These are phyloP conservation scores for Austroboletus eburneus DNA, from an alignment of 768 basidiomycete species.

Conservation along the genomic window DNA sequence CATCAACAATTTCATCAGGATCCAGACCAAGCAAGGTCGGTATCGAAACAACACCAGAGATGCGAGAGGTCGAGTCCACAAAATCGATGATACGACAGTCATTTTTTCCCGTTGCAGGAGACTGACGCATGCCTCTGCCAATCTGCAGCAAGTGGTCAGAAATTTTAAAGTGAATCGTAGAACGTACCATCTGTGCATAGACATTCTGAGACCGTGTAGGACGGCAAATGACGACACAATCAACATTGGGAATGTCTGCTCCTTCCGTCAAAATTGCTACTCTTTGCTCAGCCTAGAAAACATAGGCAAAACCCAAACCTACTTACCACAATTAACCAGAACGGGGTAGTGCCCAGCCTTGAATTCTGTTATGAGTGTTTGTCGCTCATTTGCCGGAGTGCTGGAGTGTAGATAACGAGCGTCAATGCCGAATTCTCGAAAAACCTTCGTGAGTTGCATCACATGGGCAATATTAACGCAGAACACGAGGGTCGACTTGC, in stretches of 20 bases:
- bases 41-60: slow-evolving; percentile 67
- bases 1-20: slow-evolving; percentile 59
- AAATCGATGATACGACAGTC: slow-evolving; percentile 92
- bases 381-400: slow-evolving; percentile 63
- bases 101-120: slow-evolving; percentile 71
- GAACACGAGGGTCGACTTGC: slow-evolving; percentile 91
- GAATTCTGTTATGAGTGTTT: slow-evolving; percentile 62
- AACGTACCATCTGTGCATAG: slow-evolving; percentile 84
- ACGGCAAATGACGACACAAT: slow-evolving; percentile 83
- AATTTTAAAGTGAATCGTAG: neutral
- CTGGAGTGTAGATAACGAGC: slow-evolving; percentile 75
- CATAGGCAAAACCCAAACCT: slow-evolving; percentile 7
- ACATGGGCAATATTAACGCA: slow-evolving; percentile 86
- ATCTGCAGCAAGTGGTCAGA: slow-evolving; percentile 51
- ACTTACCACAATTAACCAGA: slow-evolving; percentile 80
- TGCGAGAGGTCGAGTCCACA: slow-evolving; percentile 68
- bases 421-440: slow-evolving; percentile 74
- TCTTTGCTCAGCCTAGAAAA: neutral
- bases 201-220: slow-evolving; percentile 88
- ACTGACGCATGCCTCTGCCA: slow-evolving; percentile 87
- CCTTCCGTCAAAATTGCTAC: slow-evolving; percentile 87
- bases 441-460: slow-evolving; percentile 62
- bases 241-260: slow-evolving; percentile 91
- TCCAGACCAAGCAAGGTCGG: slow-evolving; percentile 87
- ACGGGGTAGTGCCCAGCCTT: slow-evolving; percentile 75